phyloP scores from a whole-genome alignment of 208 protist species.

The Trichomonas gallinae region DNA sequence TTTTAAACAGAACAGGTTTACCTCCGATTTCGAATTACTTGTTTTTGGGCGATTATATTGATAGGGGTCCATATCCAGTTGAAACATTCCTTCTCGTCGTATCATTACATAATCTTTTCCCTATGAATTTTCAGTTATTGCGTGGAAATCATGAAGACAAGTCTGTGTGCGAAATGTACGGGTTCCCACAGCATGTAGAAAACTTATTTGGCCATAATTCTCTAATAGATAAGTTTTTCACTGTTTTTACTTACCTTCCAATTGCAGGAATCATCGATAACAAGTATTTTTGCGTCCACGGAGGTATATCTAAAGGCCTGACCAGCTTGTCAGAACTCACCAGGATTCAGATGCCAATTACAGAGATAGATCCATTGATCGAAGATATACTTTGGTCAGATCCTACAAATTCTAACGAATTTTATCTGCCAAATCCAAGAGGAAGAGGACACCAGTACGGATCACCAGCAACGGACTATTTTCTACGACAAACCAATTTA shows the following conservation, averaged over 20 bases:
- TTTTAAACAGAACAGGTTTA: not conserved
- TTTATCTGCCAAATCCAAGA: not conserved
- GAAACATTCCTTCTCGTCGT: not conserved
- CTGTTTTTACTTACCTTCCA: not conserved
- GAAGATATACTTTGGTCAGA: not conserved
- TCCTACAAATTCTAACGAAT: not conserved
- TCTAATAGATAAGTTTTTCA: not conserved
- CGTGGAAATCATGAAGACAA: not conserved
- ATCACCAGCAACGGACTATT: not conserved
- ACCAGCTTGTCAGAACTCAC: not conserved
- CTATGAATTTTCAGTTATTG: not conserved
- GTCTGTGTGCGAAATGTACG: not conserved
- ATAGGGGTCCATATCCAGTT: not conserved
- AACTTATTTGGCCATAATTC: not conserved
- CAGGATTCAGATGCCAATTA: not conserved
- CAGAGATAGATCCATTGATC: not conserved
- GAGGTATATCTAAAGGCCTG: not conserved
- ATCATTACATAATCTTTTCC: not conserved
- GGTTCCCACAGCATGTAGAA: not conserved
- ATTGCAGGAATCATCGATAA: not conserved
- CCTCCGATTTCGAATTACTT: not conserved
- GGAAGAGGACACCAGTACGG: not conserved
- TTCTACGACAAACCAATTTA: not conserved
- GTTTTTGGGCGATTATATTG: constrained; percentile 18
- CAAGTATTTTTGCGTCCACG: not conserved